Base-by-base conservation (phyloP, 768 basidiomycete species). In the Daedaleopsis nitida region DNA sequence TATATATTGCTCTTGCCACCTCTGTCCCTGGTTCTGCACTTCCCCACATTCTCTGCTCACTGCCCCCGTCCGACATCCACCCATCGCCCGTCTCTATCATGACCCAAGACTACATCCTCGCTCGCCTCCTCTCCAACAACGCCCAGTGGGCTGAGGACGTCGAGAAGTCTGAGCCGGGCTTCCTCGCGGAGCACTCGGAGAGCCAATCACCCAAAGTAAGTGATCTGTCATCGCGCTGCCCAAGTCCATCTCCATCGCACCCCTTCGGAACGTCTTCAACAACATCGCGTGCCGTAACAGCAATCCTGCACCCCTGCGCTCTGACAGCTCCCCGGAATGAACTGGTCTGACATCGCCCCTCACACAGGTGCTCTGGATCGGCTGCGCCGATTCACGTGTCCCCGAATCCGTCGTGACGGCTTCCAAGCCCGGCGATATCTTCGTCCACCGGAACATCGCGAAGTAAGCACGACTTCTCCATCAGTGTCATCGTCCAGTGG, bases 381-480 rank as follows among this genome's bases (percentile, higher is more conserved):
- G 89, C 52, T 92, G 89, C 72, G 82, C 92, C 39, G 94, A 96
- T 73, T 94, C 92, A 12, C 81, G 94, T 64, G 89, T 94, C 3
- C 92, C 91, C 19, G 92, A 93, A 72, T 84, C 84, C 38, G 87
- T 91, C 65, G 76, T 91, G 58, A 86, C 86, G 38, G 83, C 78
- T 38, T 78, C 84, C 10, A 80, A 80, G 64, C 94, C 94, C 0
- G 94, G 93, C 55, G 88, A 88, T 47, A 84, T 91, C 62, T 95
- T 96, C 68, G 86, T 89, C 32, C 87, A 93, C 74, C 80, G 94
- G 50, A 95, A 95, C 74, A 87, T 96, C 65, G 94, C 92, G 55
- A 95, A 96, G 88, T 92, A 65, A 59, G 86, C 75, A 48, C 57
- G 38, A 44, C 39, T 3, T 37, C 23, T 24, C 58, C n/a, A 39